These are phyloP conservation scores for Sclerotinia spermophila DNA, from an alignment of 2,329 filamentous ascomycete species.

Conservation along the genomic window DNA sequence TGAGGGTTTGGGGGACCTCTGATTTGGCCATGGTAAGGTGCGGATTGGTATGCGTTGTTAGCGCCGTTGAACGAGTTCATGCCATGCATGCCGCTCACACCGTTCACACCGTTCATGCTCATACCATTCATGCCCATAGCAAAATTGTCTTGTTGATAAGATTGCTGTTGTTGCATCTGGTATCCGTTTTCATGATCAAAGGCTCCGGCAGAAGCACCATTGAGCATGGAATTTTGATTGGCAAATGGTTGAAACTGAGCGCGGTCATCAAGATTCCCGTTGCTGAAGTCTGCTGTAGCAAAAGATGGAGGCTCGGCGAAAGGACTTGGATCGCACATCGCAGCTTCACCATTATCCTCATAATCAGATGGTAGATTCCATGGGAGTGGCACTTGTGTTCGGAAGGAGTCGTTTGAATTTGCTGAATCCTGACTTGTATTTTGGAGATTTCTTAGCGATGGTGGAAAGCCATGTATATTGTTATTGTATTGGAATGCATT, in stretches of 20 bases:
- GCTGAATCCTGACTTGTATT: conserved; percentile 8
- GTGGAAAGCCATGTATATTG: conserved; percentile 3
- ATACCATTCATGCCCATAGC: not conserved
- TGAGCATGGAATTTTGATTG: not conserved
- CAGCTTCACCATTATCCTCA: conserved; percentile 1
- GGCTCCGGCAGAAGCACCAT: not conserved
- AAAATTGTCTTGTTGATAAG: not conserved
- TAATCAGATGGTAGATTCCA: conserved; percentile 25
- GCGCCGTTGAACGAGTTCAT: conserved; percentile 9
- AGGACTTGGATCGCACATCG: conserved; percentile 9
- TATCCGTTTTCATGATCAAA: not conserved
- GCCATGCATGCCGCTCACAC: not conserved
- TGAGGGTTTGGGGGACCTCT: not conserved
- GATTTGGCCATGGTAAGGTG: conserved; percentile 8
- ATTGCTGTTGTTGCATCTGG: not conserved
- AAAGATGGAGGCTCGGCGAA: conserved; percentile 15
- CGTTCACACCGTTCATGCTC: not conserved
- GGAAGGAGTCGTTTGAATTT: conserved; percentile 25
- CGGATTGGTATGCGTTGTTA: not conserved
- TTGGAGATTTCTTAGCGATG: not conserved
- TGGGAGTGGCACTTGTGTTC: conserved; percentile 29
- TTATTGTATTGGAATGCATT: conserved; percentile 7
- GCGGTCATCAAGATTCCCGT: not conserved
- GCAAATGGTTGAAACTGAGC: conserved; percentile 7
- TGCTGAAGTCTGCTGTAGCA: conserved; percentile 14